Evolutionary conservation across 2,329 filamentous ascomycete species (phyloP).

Genomic region (Phaeosphaeriaceae sp.): DNA sequence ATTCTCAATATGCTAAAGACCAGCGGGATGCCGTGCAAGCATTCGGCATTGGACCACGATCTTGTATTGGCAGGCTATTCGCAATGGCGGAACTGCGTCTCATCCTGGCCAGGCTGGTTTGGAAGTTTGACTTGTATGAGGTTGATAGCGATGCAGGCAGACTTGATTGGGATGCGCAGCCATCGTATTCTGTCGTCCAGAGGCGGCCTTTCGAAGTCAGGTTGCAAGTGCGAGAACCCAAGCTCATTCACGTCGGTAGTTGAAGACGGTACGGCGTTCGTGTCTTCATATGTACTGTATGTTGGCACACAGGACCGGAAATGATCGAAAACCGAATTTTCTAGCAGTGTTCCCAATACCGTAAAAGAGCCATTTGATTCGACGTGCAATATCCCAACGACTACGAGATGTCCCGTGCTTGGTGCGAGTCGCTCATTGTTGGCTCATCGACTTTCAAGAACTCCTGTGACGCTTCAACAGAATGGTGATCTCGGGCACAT

Average conservation of each 20-base stretch:
- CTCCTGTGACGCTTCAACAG: too few species aligned
- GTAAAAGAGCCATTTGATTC: too few species aligned
- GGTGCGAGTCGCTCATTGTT: too few species aligned
- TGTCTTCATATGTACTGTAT: neutral
- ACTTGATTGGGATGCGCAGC: neutral
- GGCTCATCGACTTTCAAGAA: too few species aligned
- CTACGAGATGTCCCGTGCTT: too few species aligned
- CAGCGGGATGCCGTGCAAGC: slow-evolving; percentile 23
- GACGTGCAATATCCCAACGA: too few species aligned
- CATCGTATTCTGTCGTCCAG: neutral
- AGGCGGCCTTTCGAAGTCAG: slow-evolving; percentile 1
- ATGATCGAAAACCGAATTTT: too few species aligned
- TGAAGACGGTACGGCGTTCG: neutral
- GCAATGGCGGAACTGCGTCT: slow-evolving; percentile 28
- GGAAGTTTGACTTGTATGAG: slow-evolving; percentile 13
- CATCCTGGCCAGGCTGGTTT: slow-evolving; percentile 18
- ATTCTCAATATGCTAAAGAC: slow-evolving; percentile 24
- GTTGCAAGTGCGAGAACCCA: neutral
- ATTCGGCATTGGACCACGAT: slow-evolving; percentile 18
- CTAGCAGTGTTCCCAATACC: too few species aligned
- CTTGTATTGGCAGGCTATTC: slow-evolving; percentile 17
- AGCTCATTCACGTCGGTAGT: neutral
- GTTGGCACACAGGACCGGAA: too few species aligned
- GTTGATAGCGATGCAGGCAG: neutral
- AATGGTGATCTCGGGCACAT: neutral